Conservation (phyloP, 108 stramenopile genomes). For the Nannochloropsis gaditana region DNA sequence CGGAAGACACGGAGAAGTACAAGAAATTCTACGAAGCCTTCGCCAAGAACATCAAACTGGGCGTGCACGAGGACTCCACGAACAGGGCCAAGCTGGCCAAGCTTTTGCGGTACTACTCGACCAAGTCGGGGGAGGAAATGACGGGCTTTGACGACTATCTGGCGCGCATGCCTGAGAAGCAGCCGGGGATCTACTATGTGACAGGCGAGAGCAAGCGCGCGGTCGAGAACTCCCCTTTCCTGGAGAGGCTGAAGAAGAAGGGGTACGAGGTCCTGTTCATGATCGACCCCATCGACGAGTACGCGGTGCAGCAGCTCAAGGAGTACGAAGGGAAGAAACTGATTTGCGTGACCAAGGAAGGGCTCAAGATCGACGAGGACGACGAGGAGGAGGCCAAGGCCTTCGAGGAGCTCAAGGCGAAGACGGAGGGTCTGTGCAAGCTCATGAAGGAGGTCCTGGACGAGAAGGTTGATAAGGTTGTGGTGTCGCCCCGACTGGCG, state of each 20-base stretch:
- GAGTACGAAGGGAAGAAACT: slow-evolving; percentile 99
- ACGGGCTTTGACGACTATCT: slow-evolving; percentile 98
- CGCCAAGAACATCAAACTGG: slow-evolving; percentile 98
- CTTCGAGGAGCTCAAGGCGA: slow-evolving; percentile 97
- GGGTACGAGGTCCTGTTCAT: slow-evolving; percentile 99
- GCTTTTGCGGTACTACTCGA: slow-evolving; percentile 96
- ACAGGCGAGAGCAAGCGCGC: slow-evolving; percentile 98
- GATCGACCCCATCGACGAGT: slow-evolving; percentile 99
- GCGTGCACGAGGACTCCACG: slow-evolving; percentile 98
- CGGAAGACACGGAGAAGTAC: slow-evolving; percentile 98
- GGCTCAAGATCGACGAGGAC: slow-evolving; percentile 77
- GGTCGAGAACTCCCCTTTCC: slow-evolving; percentile 98
- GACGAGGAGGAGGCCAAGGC: slow-evolving; percentile 93
- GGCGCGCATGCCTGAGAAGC: slow-evolving; percentile 89
- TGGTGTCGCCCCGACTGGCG: slow-evolving; percentile 95
- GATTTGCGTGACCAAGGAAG: slow-evolving; percentile 98
- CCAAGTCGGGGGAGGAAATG: slow-evolving; percentile 98
- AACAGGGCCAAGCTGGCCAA: slow-evolving; percentile 99
- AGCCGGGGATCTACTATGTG: slow-evolving; percentile 99
- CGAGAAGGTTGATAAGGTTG: slow-evolving; percentile 99
- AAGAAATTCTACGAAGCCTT: slow-evolving; percentile 99
- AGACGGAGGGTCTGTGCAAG: slow-evolving; percentile 95
- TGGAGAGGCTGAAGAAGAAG: slow-evolving; percentile 99
- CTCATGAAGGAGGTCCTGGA: slow-evolving; percentile 99
- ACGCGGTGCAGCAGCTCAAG: slow-evolving; percentile 99